Conservation (phyloP, 495 filamentous ascomycete genomes). For the Tuber umbilicatum region DNA sequence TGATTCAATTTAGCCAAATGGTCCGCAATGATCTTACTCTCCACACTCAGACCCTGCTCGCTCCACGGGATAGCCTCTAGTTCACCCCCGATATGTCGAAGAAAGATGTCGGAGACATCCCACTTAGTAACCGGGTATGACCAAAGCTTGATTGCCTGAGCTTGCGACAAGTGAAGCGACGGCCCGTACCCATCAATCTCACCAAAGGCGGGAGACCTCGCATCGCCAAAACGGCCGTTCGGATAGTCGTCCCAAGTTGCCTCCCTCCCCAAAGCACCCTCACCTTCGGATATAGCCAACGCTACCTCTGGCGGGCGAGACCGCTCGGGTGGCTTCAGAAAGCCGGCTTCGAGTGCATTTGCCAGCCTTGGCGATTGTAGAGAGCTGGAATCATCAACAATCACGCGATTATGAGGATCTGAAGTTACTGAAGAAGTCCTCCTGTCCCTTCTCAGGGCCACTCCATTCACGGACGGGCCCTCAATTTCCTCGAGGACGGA, state of each 20-base stretch:
- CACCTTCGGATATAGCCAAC: conserved; percentile 84
- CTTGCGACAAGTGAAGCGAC: conserved; percentile 70
- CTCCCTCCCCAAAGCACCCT: conserved; percentile 83
- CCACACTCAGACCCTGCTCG: conserved; percentile 77
- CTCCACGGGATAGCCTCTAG: conserved; percentile 82
- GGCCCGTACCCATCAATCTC: conserved; percentile 95
- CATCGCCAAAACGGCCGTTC: conserved; percentile 95
- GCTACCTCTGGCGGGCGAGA: conserved; percentile 43
- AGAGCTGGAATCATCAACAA: conserved; percentile 60
- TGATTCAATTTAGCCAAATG: conserved; percentile 68
- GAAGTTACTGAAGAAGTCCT: conserved; percentile 52
- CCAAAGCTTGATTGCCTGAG: conserved; percentile 76
- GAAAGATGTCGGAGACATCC: conserved; percentile 74
- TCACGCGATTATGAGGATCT: conserved; percentile 73
- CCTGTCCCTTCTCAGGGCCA: conserved; percentile 43
- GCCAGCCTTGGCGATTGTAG: conserved; percentile 52
- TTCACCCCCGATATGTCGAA: conserved; percentile 67
- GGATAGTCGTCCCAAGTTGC: conserved; percentile 99
- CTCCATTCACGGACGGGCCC: conserved; percentile 43
- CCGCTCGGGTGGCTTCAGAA: conserved; percentile 46
- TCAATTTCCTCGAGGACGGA: conserved; percentile 48
- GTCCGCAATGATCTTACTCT: conserved; percentile 70
- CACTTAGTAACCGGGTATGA: conserved; percentile 59
- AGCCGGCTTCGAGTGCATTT: conserved; percentile 55
- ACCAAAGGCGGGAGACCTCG: conserved; percentile 81